Conservation (phyloP, 768 basidiomycete genomes). For the Psilocybe cyanescens region DNA sequence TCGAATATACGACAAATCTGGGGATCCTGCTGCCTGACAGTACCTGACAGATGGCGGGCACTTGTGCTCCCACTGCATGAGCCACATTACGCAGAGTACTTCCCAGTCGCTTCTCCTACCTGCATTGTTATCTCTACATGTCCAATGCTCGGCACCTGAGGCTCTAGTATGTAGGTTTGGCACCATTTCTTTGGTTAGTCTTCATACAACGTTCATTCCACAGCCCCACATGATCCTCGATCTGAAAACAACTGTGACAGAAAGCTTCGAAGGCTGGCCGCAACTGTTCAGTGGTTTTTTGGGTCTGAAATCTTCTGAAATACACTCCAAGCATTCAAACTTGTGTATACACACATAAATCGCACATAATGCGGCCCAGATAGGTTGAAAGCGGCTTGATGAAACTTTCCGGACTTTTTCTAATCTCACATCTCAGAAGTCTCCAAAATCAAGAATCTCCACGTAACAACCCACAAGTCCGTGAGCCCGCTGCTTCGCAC, state of each 20-base stretch:
- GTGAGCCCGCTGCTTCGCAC: background rate
- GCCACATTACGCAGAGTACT: background rate
- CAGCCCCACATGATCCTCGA: constrained; percentile 8
- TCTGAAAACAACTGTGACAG: constrained; percentile 2
- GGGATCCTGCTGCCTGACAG: background rate
- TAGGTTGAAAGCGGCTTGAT: background rate
- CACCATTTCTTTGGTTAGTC: background rate
- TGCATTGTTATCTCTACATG: too few relatives aligned
- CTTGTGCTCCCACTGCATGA: background rate
- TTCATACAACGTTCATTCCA: background rate
- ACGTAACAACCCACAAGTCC: background rate
- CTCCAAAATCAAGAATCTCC: background rate
- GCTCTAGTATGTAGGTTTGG: background rate
- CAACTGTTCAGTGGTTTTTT: background rate
- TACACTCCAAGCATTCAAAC: background rate
- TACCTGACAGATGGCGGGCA: background rate
- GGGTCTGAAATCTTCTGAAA: background rate
- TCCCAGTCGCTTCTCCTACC: background rate
- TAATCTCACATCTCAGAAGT: background rate
- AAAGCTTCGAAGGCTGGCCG: constrained; percentile 6
- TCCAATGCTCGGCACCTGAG: background rate
- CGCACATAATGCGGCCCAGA: background rate
- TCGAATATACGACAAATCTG: background rate
- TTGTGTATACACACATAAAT: background rate
- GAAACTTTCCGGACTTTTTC: background rate